Conservation (phyloP, 2,329 filamentous ascomycete genomes). For the Colletotrichum zoysiae region DNA sequence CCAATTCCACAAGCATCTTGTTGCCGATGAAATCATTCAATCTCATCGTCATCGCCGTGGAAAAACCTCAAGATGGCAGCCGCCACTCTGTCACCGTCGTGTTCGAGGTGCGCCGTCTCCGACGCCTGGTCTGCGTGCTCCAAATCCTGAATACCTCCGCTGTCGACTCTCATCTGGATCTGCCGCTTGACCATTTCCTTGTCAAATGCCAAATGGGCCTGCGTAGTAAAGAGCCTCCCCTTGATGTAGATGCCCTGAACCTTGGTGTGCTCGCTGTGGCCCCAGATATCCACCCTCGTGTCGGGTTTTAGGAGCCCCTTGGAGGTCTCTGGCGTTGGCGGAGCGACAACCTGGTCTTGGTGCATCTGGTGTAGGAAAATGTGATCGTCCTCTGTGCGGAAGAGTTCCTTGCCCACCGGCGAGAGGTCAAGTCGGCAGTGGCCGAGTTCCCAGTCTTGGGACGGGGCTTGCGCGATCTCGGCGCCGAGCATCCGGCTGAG, state of each 20-base stretch:
- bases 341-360: slow-evolving; percentile 75
- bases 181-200: slow-evolving; percentile 76
- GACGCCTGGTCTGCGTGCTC: slow-evolving; percentile 73
- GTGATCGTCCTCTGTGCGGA: slow-evolving; percentile 64
- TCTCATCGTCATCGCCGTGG: slow-evolving; percentile 60
- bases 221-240: slow-evolving; percentile 76
- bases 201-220: slow-evolving; percentile 84
- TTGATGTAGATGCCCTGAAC: slow-evolving; percentile 81
- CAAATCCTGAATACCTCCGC: slow-evolving; percentile 72
- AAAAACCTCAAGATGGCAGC: slow-evolving; percentile 74
- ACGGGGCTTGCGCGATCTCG: slow-evolving; percentile 73
- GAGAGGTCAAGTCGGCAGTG: slow-evolving; percentile 76
- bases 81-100: slow-evolving; percentile 78
- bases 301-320: slow-evolving; percentile 53
- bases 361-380: slow-evolving; percentile 84
- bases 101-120: slow-evolving; percentile 69
- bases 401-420: slow-evolving; percentile 74
- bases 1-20: background rate
- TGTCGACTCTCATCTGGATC: slow-evolving; percentile 69
- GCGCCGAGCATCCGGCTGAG: slow-evolving; percentile 77
- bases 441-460: slow-evolving; percentile 78
- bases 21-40: slow-evolving; percentile 43
- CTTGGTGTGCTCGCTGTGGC: slow-evolving; percentile 72
- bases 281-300: slow-evolving; percentile 67
- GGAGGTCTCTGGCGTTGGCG: slow-evolving; percentile 65